These are phyloP conservation scores for Colletotrichum zoysiae DNA, from an alignment of 2,329 filamentous ascomycete genomes.

Conservation along the genomic window DNA sequence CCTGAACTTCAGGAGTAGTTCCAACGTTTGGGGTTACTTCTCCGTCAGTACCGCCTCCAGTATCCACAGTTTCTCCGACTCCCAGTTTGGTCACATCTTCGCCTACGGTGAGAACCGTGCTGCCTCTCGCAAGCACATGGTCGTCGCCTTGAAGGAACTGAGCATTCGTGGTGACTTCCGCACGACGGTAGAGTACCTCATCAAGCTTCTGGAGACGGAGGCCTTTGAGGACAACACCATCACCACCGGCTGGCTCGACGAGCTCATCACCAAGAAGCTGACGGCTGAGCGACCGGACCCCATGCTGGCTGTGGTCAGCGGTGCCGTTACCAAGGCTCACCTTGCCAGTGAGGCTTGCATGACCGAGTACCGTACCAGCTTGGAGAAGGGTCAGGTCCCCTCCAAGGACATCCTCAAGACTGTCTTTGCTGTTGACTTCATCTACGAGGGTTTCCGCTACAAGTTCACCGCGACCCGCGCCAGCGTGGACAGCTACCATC, in stretches of 20 bases:
- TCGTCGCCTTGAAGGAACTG: conserved; percentile 96
- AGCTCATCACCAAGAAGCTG: conserved; percentile 97
- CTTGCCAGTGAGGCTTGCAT: conserved; percentile 93
- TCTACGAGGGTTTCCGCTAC: conserved; percentile 96
- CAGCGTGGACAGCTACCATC: conserved; percentile 92
- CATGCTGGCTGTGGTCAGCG: conserved; percentile 93
- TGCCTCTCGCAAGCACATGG: conserved; percentile 98
- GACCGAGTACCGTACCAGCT: conserved; percentile 84
- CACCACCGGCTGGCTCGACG: conserved; percentile 97
- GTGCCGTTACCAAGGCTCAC: conserved; percentile 94
- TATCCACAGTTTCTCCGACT: conserved; percentile 99
- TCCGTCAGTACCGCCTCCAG: conserved; percentile 96
- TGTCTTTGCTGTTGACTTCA: conserved; percentile 97
- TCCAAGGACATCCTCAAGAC: conserved; percentile 98
- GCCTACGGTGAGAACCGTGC: conserved; percentile 98
- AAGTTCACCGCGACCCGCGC: conserved; percentile 98
- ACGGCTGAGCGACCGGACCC: conserved; percentile 96
- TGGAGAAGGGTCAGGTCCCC: conserved; percentile 97
- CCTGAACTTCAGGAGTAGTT: conserved; percentile 97
- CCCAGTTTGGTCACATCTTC: conserved; percentile 99
- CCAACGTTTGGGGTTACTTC: conserved; percentile 99
- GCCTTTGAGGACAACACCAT: conserved; percentile 99
- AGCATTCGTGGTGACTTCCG: conserved; percentile 99
- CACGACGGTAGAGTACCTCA: conserved; percentile 98
- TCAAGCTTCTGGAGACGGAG: conserved; percentile 97